These are phyloP conservation scores for Ascochyta clinopodiicola DNA, from an alignment of 2,329 filamentous ascomycete genomes.

Conservation along the genomic window DNA sequence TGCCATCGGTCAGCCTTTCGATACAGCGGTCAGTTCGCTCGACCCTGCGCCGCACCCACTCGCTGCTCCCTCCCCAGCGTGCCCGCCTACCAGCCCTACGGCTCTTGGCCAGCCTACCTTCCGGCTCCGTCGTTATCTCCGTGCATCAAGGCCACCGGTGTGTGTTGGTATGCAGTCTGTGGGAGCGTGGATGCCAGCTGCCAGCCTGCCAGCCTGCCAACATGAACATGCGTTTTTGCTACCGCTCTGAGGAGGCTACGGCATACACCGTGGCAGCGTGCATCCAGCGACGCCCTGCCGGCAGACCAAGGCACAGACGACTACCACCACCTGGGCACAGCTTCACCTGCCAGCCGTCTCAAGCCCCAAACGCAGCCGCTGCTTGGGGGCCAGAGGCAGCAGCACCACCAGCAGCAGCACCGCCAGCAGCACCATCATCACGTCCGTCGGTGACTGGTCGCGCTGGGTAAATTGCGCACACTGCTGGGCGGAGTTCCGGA, in stretches of 20 bases:
- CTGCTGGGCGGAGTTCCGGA: conserved; percentile 17
- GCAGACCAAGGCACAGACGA: neutral
- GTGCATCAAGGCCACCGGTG: neutral
- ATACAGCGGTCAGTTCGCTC: conserved; percentile 33
- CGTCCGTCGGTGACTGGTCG: neutral
- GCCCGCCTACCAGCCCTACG: conserved; percentile 27
- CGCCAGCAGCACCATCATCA: neutral
- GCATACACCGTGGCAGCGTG: neutral
- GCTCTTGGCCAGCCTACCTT: conserved; percentile 23
- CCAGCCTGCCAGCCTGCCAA: too few relatives aligned
- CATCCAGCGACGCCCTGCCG: conserved; percentile 1
- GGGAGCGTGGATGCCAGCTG: too few relatives aligned
- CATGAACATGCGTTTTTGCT: too few relatives aligned
- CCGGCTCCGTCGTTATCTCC: conserved; percentile 31
- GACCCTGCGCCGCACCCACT: conserved; percentile 16
- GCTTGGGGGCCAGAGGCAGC: conserved; percentile 15
- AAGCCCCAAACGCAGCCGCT: conserved; percentile 7
- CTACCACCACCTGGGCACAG: neutral
- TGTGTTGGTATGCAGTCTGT: too few relatives aligned
- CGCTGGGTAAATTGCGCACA: conserved; percentile 19
- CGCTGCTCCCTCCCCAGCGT: conserved; percentile 4
- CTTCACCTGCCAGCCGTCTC: conserved; percentile 7
- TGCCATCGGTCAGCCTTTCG: conserved; percentile 27
- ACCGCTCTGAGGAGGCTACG: too few relatives aligned
- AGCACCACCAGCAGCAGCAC: conserved; percentile 2